Conservation (phyloP, 2,329 filamentous ascomycete genomes). For the Tolypocladium pustulatum region DNA sequence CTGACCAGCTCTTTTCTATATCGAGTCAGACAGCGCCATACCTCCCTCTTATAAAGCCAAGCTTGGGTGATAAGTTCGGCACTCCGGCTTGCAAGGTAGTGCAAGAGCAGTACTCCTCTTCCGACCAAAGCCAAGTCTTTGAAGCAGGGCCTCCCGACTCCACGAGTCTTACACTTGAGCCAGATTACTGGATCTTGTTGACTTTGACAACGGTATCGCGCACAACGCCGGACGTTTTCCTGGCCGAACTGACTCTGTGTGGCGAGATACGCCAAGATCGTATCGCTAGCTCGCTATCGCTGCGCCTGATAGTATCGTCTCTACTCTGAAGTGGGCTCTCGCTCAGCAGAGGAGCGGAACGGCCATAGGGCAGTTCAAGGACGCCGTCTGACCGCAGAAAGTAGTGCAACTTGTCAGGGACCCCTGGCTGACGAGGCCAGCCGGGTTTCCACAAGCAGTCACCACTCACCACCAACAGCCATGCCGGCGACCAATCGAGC, state of each 20-base stretch:
- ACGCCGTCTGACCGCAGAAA: conserved; percentile 21
- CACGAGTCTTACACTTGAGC: neutral
- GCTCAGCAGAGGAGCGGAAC: neutral
- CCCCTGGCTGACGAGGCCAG: conserved; percentile 21
- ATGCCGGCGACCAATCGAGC: conserved; percentile 22
- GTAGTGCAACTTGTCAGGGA: conserved; percentile 19
- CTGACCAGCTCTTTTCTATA: neutral
- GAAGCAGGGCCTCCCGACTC: neutral
- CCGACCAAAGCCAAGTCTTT: neutral
- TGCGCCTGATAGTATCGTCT: neutral
- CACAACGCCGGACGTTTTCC: neutral
- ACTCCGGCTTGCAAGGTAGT: neutral
- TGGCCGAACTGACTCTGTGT: neutral
- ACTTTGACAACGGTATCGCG: neutral
- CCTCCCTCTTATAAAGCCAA: neutral
- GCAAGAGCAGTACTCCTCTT: neutral
- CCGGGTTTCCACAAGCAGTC: conserved; percentile 17
- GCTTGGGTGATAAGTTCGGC: neutral
- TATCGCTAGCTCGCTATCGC: neutral
- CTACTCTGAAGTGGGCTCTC: neutral
- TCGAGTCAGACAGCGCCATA: neutral
- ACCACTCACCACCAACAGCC: conserved; percentile 9
- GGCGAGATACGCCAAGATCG: neutral
- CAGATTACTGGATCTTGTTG: neutral
- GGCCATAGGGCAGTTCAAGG: conserved; percentile 16